These are phyloP conservation scores for Trichosporon ovoides DNA, from an alignment of 1,284 basidiomycete species.

Conservation along the genomic window DNA sequence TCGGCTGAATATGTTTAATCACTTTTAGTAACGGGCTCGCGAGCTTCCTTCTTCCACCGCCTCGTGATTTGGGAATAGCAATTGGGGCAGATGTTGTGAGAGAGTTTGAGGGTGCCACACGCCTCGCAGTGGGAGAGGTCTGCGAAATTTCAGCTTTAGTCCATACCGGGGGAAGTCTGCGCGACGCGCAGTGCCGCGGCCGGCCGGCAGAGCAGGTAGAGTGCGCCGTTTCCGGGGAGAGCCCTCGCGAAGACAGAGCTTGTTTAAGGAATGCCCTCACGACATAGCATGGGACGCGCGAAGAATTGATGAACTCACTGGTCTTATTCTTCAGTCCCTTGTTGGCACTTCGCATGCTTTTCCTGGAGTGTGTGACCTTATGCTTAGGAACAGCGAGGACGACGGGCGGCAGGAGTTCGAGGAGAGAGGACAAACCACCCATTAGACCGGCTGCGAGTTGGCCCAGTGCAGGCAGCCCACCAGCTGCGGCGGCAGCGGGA, in stretches of 20 bases:
- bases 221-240: too few species aligned
- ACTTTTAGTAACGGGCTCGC: neutral
- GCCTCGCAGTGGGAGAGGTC: slow-evolving; percentile 87
- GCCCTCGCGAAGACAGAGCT: too few species aligned
- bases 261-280: too few species aligned
- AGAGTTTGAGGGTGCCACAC: slow-evolving; percentile 82
- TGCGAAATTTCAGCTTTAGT: slow-evolving; percentile 47
- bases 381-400: slow-evolving; percentile 91
- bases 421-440: slow-evolving; percentile 53
- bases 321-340: slow-evolving; percentile 93
- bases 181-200: too few species aligned
- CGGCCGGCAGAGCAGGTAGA: too few species aligned
- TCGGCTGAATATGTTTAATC: slow-evolving; percentile 7
- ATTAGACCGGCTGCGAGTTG: slow-evolving; percentile 14
- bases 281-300: too few species aligned
- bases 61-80: slow-evolving; percentile 77
- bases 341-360: slow-evolving; percentile 89
- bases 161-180: too few species aligned
- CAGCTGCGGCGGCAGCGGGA: slow-evolving; percentile 21
- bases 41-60: slow-evolving; percentile 37
- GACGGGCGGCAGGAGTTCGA: slow-evolving; percentile 80
- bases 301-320: too few species aligned
- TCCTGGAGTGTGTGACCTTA: slow-evolving; percentile 87
- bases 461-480: slow-evolving; percentile 7
- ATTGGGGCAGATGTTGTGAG: slow-evolving; percentile 78